Evolutionary conservation across 2,329 filamentous ascomycete genomes (phyloP).

Genomic region (Ophiobolus disseminans): DNA sequence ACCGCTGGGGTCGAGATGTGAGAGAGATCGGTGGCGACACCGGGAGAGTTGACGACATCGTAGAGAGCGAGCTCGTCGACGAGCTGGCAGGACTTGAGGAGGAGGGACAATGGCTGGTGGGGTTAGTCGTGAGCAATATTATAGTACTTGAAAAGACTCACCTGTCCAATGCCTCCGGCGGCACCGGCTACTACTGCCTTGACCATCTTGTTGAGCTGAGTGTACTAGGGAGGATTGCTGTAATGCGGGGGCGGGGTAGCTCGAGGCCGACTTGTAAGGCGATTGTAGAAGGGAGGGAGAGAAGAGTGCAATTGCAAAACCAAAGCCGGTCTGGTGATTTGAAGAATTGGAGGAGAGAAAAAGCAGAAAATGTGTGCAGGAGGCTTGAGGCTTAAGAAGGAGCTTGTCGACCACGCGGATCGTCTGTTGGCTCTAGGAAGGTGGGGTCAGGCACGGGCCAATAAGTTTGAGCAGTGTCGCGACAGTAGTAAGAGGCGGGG

Average conservation of each 20-base stretch:
- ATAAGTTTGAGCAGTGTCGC: constrained; percentile 21
- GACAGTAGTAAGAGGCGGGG: constrained; percentile 12
- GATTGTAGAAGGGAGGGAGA: constrained; percentile 11
- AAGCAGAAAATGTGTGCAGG: constrained; percentile 24
- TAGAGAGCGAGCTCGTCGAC: constrained; percentile 94
- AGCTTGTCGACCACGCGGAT: constrained; percentile 37
- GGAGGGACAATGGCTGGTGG: constrained; percentile 86
- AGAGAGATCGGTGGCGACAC: constrained; percentile 93
- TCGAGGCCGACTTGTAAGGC: constrained; percentile 10
- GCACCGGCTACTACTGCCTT: constrained; percentile 80
- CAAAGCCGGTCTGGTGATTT: constrained; percentile 9
- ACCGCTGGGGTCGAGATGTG: constrained; percentile 93
- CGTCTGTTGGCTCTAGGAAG: constrained; percentile 34
- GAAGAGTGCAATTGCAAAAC: constrained; percentile 25
- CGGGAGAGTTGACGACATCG: constrained; percentile 99
- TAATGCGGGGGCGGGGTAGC: constrained; percentile 23
- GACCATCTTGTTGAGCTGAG: constrained; percentile 47
- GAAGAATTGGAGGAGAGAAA: constrained; percentile 17
- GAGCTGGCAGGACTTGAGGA: constrained; percentile 88
- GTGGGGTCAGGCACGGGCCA: constrained; percentile 35
- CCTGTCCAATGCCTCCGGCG: constrained; percentile 98
- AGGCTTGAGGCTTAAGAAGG: constrained; percentile 28
- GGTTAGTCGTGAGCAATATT: constrained; percentile 21
- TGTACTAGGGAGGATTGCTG: constrained; percentile 15
- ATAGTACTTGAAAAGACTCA: constrained; percentile 51